Base-by-base conservation (phyloP, 2,329 filamentous ascomycete genomes). In the Phaeosphaeriaceae sp. region DNA sequence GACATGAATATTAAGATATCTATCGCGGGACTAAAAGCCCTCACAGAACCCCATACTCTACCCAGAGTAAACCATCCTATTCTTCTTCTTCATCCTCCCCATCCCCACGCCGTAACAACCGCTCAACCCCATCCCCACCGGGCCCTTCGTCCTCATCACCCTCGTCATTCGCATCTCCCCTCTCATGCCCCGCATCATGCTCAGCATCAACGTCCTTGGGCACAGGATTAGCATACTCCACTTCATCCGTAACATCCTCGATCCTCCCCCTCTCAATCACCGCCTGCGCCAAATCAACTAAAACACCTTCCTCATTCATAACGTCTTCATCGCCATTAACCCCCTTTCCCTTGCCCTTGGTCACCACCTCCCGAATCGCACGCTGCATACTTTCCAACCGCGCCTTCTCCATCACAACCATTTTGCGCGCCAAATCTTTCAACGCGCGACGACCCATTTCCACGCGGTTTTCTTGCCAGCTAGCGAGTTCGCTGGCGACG, bases 381-480 rank as follows among this genome's bases (percentile, higher is more conserved):
- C 93, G 81, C 76, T 83, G 83, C 81, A 99, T 87, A 16, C 88
- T 87, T 60, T 91, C 90, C 56, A 96, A 76, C 59, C 89, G 83
- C 67, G 89, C 88, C 58, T 83, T 84, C 76, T 99, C 94, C 44
- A 83, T 82, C 3, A 96, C 84, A 20, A 97, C 79, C 82, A 92
- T 92, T 26, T 85, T 84, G 65, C 81, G 83, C 15, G 89, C 93
- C 61, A 96, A 84, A 38, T 91, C 86, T 58, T 82, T 84, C 53
- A 97, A 83, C 21, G 90, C 89, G 50, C 83, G 83, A 52, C 86
- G 79, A 1, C 89, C 92, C 76, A 90, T 85, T 64, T 83, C 85
- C 59, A 91, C 90, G 66, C 96, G 86, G 77, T 92, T 84, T 33
- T 95, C 91, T 66, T 96, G 92, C 91, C 94, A 99, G 13, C 90